Evolutionary conservation across 768 basidiomycete species (phyloP).

Genomic region (Ephemerocybe angulata): DNA sequence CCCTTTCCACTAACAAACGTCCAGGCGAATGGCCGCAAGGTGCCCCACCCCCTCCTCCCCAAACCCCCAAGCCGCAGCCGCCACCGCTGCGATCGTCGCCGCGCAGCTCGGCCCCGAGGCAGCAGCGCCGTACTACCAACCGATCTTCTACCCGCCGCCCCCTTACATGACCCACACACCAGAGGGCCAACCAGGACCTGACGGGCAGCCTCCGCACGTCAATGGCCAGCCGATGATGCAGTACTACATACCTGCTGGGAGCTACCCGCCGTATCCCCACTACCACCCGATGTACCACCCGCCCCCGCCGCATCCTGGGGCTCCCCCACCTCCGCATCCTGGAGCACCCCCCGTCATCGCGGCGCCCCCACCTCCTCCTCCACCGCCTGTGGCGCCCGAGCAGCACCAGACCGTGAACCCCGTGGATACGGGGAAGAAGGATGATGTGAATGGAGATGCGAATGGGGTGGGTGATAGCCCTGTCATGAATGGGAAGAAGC

Average conservation of each 20-base stretch:
- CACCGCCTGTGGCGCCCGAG: constrained; percentile 11
- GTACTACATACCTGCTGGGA: constrained; percentile 37
- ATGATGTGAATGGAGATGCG: constrained; percentile 16
- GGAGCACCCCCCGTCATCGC: no score
- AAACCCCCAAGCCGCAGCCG: neutral
- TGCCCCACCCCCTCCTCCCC: constrained; percentile 1
- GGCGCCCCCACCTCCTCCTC: no score
- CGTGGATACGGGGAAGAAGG: constrained; percentile 26
- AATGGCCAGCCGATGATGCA: constrained; percentile 39
- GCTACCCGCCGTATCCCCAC: constrained; percentile 31
- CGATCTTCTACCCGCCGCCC: constrained; percentile 38
- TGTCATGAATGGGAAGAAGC: constrained; percentile 15
- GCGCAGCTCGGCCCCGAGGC: constrained; percentile 29
- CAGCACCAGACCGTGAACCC: constrained; percentile 27
- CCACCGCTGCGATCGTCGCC: constrained; percentile 30
- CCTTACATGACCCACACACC: constrained; percentile 31
- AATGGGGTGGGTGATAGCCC: constrained; percentile 10
- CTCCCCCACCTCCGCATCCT: constrained; percentile 12
- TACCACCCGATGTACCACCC: constrained; percentile 33
- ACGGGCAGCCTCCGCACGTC: constrained; percentile 21
- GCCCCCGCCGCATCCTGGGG: constrained; percentile 12
- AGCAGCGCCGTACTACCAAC: constrained; percentile 39
- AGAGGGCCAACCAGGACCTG: constrained; percentile 28
- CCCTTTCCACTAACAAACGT: constrained; percentile 1
- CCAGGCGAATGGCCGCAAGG: constrained; percentile 27